phyloP scores from a whole-genome alignment of 768 basidiomycete genomes.

The Russula sp. region DNA sequence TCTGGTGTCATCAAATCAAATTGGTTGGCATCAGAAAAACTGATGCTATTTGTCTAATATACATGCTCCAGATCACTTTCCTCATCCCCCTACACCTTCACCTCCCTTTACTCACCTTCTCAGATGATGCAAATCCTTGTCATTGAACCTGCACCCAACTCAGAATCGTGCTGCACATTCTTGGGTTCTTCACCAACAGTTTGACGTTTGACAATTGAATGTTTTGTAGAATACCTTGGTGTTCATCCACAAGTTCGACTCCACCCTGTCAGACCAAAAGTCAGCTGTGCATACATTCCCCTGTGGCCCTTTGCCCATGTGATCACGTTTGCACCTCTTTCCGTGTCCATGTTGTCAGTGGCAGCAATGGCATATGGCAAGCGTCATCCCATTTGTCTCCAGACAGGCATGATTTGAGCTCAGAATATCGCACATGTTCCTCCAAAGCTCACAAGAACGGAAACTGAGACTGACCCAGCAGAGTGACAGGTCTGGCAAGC shows the following conservation, averaged over 20 bases:
- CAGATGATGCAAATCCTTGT: too few relatives aligned
- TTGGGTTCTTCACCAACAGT: not conserved
- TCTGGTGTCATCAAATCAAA: too few relatives aligned
- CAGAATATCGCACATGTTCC: constrained; percentile 13
- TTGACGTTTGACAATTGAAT: not conserved
- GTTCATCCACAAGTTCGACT: constrained; percentile 1
- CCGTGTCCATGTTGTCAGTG: not conserved
- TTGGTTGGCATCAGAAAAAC: too few relatives aligned
- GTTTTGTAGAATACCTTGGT: constrained; percentile 15
- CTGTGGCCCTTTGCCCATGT: not conserved
- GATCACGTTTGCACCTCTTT: constrained; percentile 7
- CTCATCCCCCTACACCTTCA: too few relatives aligned
- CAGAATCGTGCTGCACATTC: not conserved
- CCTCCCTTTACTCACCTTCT: too few relatives aligned
- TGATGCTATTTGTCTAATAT: too few relatives aligned
- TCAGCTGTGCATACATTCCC: not conserved
- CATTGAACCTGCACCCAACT: not conserved
- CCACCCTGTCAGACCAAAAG: constrained; percentile 8
- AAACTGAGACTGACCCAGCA: not conserved
- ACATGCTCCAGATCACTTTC: too few relatives aligned
- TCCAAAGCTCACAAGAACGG: constrained; percentile 15
- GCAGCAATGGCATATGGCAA: not conserved
- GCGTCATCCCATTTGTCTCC: not conserved
- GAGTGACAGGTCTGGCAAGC: not conserved
- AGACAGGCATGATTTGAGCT: not conserved